Evolutionary conservation across 2,329 filamentous ascomycete species (phyloP).

Genomic region (Exophiala alcalophila): DNA sequence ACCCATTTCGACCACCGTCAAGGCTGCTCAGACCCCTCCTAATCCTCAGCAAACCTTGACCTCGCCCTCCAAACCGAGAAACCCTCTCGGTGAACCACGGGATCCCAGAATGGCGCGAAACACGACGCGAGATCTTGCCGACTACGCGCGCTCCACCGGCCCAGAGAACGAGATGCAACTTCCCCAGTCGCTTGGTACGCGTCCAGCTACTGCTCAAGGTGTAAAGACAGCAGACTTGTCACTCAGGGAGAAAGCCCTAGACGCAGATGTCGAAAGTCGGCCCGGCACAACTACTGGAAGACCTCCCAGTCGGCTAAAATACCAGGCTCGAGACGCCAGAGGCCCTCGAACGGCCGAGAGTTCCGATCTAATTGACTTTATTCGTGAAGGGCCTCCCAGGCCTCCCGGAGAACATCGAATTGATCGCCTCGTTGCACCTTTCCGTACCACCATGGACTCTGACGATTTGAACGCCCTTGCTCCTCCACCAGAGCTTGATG

Average conservation of each 20-base stretch:
- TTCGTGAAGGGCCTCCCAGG: conserved; percentile 76
- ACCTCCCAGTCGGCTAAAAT: conserved; percentile 42
- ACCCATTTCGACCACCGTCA: conserved; percentile 1
- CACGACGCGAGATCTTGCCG: conserved; percentile 77
- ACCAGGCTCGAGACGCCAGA: conserved; percentile 69
- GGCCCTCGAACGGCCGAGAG: conserved; percentile 64
- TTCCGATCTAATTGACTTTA: conserved; percentile 91
- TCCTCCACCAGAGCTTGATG: conserved; percentile 32
- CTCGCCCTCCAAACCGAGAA: conserved; percentile 30
- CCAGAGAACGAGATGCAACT: conserved; percentile 51
- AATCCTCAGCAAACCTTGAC: conserved; percentile 5
- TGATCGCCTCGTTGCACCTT: conserved; percentile 77
- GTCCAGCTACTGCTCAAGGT: conserved; percentile 19
- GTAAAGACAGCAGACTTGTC: conserved; percentile 3
- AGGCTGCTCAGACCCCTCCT: conserved; percentile 4
- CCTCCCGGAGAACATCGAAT: conserved; percentile 62
- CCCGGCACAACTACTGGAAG: conserved; percentile 16
- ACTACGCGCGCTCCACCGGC: conserved; percentile 84
- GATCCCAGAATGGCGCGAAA: conserved; percentile 65
- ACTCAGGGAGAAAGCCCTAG: not conserved
- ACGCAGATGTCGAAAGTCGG: conserved; percentile 10
- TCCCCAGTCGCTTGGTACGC: conserved; percentile 24
- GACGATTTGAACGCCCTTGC: conserved; percentile 59
- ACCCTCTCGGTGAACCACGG: conserved; percentile 52
- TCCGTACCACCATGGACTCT: conserved; percentile 80